Base-by-base conservation (phyloP, 2,329 filamentous ascomycete genomes). In the Iodosphaeria phyllophila region DNA sequence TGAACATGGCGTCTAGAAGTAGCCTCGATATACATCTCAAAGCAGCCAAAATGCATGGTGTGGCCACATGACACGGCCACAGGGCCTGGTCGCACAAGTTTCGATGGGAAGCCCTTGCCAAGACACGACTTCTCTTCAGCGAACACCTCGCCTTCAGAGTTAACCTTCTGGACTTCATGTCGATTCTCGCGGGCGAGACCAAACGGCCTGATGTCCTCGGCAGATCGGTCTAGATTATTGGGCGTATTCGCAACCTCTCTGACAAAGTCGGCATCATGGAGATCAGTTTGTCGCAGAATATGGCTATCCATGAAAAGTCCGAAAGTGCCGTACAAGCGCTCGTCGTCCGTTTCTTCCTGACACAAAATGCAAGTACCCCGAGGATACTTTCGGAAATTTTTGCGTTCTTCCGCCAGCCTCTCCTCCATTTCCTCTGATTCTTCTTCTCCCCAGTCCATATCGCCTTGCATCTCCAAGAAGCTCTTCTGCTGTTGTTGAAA, bases 41-140 rank as follows among this genome's bases (percentile, higher is more conserved):
- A 98, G 51, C 89, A 98, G 36, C 68, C 72, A 46, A 79, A 95
- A 47, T 98, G 89, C 89, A 98, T 98, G 41, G 98, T 91, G 47
- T 98, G 89, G 3, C 89, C 89, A 48, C 89, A 98, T 7, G 86
- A 82, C 18, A 78, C 79, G 8, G 84, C 79, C 2, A 95, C 75
- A 1, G 86, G 78, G 0, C 84, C 89, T 11, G 66, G 58, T 15
- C 64, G 60, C 17, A 70, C 70, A 20, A 70, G 60, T 7, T 63
- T 57, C 5, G 71, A 60, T 3, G 80, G 75, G 41, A 92, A 98
- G 0, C 89, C 89, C 48, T 84, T 91, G 16, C 86, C 84, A 23
- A 98, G 65, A 5, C 73, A 73, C 48, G 92, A 77, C 24, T 77
- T 69, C 45, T 91, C 82, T 4, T 69, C 65, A 18, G 68, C 57